Evolutionary conservation across 2,329 filamentous ascomycete genomes (phyloP).

Genomic region (Apiospora malaysiana): DNA sequence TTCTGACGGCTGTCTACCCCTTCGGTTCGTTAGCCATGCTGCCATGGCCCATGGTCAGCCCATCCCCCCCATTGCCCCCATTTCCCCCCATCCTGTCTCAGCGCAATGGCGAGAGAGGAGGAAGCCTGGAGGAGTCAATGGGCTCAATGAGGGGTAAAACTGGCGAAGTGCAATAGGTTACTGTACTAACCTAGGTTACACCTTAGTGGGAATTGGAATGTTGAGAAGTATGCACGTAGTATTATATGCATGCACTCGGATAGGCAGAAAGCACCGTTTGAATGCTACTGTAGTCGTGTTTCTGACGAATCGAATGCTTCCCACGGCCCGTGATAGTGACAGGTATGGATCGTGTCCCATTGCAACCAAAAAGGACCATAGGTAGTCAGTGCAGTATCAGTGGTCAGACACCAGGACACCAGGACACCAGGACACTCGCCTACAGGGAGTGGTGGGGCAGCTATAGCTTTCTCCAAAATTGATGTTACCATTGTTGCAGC

Average conservation of each 20-base stretch:
- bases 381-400: no score
- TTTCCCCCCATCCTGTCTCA: not conserved
- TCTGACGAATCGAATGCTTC: not conserved
- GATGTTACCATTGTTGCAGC: conserved; percentile 10
- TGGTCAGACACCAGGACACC: no score
- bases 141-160: not conserved
- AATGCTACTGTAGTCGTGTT: not conserved
- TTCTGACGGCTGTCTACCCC: conserved; percentile 14
- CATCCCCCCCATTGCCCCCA: no score
- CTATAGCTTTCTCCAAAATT: not conserved
- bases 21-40: not conserved
- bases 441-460: not conserved
- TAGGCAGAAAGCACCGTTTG: not conserved
- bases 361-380: not conserved
- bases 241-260: not conserved
- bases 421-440: no score
- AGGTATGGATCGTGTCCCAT: not conserved
- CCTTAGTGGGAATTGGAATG: not conserved
- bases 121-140: not conserved
- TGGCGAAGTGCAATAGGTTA: not conserved
- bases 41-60: not conserved
- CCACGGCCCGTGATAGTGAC: conserved; percentile 7
- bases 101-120: not conserved
- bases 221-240: not conserved
- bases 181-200: no score